Base-by-base conservation (phyloP, 768 basidiomycete species). In the Boletus insuetus region DNA sequence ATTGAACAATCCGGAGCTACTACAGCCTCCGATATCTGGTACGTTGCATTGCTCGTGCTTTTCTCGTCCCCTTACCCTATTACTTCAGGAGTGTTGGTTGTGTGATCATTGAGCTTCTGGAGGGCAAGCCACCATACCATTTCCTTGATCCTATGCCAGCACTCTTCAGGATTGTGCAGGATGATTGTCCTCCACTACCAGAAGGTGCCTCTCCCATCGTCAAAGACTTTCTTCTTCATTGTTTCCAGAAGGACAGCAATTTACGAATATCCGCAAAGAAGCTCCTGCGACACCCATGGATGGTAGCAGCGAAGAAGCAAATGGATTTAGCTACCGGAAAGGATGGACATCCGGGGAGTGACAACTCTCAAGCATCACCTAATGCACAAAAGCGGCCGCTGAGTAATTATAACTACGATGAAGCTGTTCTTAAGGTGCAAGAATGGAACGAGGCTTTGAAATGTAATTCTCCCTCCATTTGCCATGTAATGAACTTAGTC, bases 361-460 rank as follows among this genome's bases (percentile, higher is more conserved):
- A 69, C 63, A 69, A 75, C 66, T 68, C 53, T 68, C 73, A 55
- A 69, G 67, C 51, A 69, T 76, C 57, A 65, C 75, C 55, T 59
- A 71, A 44, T 44, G 60, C 51, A 64, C 72, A 60, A 46, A 73
- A 70, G 53, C 75, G 81, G n/a, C 84, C 86, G 13, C 54, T 76
- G 47, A 86, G 85, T 65, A 94, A 91, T 65, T 92, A 90, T 67
- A 91, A 91, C 66, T 97, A 88, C 64, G 94, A 98, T 60, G 92
- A 98, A 64, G 94, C 91, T 19, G 91, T 99, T 34, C 77, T 93
- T 62, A 86, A 91, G 69, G 96, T 99, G 24, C 96, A 98, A 71
- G 93, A 98, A 71, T 99, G 96, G 95, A 99, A 99, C 64, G 92
- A 98, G 69, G 96, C 95, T 1, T 75, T 98, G 54, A 94, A 91